Conservation (phyloP, 768 basidiomycete species). For the Agrocybe chaxingu region DNA sequence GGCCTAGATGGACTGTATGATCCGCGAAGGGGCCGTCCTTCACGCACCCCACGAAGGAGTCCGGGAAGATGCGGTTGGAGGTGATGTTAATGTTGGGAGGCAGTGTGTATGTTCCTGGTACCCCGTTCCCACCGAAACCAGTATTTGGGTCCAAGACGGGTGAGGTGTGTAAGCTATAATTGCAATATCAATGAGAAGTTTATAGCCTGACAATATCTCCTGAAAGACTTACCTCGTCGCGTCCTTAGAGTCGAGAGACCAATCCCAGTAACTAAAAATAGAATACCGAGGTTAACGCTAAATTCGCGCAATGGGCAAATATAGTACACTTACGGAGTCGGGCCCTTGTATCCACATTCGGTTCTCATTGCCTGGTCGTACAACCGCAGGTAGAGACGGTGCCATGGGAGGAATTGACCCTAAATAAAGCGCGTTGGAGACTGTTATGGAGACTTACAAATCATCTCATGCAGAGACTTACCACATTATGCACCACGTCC, state of each 20-base stretch:
- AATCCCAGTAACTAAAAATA: slow-evolving; percentile 35
- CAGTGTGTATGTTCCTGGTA: slow-evolving; percentile 19
- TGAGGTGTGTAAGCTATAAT: slow-evolving; percentile 25
- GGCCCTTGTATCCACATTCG: slow-evolving; percentile 32
- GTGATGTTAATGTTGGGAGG: slow-evolving; percentile 3
- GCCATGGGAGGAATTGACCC: slow-evolving; percentile 38
- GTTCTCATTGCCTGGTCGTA: slow-evolving; percentile 30
- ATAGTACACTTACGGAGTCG: slow-evolving; percentile 24
- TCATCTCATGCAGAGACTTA: slow-evolving; percentile 13
- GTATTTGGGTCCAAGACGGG: slow-evolving; percentile 31
- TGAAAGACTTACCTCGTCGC: slow-evolving; percentile 7
- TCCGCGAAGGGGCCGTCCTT: slow-evolving; percentile 31
- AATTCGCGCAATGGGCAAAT: background rate
- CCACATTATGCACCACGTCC: slow-evolving; percentile 29
- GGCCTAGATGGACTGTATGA: slow-evolving; percentile 30
- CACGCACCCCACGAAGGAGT: slow-evolving; percentile 21
- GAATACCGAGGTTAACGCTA: background rate
- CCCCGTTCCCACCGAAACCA: slow-evolving; percentile 38
- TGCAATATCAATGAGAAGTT: background rate
- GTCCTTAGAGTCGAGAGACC: slow-evolving; percentile 31
- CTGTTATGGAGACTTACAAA: too few species aligned
- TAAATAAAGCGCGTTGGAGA: slow-evolving; percentile 1
- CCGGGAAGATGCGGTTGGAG: slow-evolving; percentile 9
- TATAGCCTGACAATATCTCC: background rate
- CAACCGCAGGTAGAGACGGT: slow-evolving; percentile 26